Conservation (phyloP, 1,284 basidiomycete genomes). For the Ceratorhiza oryzae-sativae region DNA sequence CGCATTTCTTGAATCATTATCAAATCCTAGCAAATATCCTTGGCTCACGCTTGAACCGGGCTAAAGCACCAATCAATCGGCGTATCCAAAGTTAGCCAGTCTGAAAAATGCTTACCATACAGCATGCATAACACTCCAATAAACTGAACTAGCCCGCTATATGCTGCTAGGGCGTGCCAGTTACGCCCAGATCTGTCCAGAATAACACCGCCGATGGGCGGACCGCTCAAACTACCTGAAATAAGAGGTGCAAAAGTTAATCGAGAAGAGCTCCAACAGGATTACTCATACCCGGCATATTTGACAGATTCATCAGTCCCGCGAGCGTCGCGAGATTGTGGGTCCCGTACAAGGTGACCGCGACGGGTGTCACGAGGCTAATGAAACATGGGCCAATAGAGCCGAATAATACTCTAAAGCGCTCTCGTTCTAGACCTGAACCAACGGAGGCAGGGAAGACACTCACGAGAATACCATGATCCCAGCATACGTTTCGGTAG, state of each 20-base stretch:
- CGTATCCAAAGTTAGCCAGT: no score
- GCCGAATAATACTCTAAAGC: conserved; percentile 37
- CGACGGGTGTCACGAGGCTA: conserved; percentile 45
- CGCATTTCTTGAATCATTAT: no score
- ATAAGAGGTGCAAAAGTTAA: neutral
- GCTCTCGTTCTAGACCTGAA: neutral
- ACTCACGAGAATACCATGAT: conserved; percentile 44
- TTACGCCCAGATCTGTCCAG: conserved; percentile 42
- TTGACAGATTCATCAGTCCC: conserved; percentile 44
- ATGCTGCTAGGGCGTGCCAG: conserved; percentile 42
- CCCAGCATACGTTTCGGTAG: conserved; percentile 41
- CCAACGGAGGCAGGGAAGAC: conserved; percentile 1
- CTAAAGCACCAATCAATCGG: conserved; percentile 41
- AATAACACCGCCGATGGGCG: conserved; percentile 45
- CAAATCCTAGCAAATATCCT: conserved; percentile 25
- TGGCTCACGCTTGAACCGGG: conserved; percentile 44
- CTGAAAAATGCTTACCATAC: conserved; percentile 25
- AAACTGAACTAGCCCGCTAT: conserved; percentile 37
- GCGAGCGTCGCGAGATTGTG: conserved; percentile 44
- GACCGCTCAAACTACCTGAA: conserved; percentile 43
- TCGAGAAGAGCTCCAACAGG: neutral
- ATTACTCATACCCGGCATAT: conserved; percentile 42
- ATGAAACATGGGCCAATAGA: conserved; percentile 44
- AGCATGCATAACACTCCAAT: conserved; percentile 39
- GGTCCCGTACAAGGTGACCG: conserved; percentile 44